These are phyloP conservation scores for Nakazawaea ishiwadae DNA, from an alignment of 805 yeast genomes.

Conservation along the genomic window DNA sequence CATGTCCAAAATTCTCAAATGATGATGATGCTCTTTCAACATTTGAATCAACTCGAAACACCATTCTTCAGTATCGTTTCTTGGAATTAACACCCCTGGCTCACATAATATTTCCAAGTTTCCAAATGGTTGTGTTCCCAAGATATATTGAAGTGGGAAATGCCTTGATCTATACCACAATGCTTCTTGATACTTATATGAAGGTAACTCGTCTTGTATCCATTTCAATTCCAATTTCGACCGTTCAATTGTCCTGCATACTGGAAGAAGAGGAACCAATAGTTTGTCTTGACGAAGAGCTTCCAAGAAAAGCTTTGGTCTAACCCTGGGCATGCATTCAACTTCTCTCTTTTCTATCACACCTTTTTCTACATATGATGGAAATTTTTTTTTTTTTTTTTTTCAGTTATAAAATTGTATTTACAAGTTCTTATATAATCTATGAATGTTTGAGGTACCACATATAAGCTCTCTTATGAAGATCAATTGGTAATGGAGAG, in stretches of 20 bases:
- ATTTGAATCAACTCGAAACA: slow-evolving; percentile 33
- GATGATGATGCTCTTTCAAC: slow-evolving; percentile 27
- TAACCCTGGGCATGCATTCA: slow-evolving; percentile 9
- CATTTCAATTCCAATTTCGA: slow-evolving; percentile 61
- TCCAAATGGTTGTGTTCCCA: slow-evolving; percentile 88
- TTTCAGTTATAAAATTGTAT: not conserved
- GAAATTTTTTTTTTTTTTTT: not conserved
- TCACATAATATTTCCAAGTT: slow-evolving; percentile 52
- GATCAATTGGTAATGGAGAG: slow-evolving; percentile 75
- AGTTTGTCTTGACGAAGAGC: slow-evolving; percentile 1
- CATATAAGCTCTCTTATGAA: slow-evolving; percentile 93
- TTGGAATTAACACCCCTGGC: slow-evolving; percentile 73
- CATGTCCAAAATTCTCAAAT: slow-evolving; percentile 49
- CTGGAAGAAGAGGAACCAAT: slow-evolving; percentile 22
- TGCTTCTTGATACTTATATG: slow-evolving; percentile 44
- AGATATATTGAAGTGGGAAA: slow-evolving; percentile 79
- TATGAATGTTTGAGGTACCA: slow-evolving; percentile 60
- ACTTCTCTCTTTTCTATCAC: no score
- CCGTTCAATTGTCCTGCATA: slow-evolving; percentile 22
- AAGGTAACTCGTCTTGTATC: slow-evolving; percentile 56
- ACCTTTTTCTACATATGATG: no score
- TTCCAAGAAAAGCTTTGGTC: not conserved
- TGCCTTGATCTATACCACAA: slow-evolving; percentile 43
- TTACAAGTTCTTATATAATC: slow-evolving; percentile 2
- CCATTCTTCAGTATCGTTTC: slow-evolving; percentile 98